Percentiles rank a stretch among this genome's conserved stretches.
Evolutionary conservation across 345 rosid genomes (phyloP).

Genomic region (Syzygium aqueum): DNA sequence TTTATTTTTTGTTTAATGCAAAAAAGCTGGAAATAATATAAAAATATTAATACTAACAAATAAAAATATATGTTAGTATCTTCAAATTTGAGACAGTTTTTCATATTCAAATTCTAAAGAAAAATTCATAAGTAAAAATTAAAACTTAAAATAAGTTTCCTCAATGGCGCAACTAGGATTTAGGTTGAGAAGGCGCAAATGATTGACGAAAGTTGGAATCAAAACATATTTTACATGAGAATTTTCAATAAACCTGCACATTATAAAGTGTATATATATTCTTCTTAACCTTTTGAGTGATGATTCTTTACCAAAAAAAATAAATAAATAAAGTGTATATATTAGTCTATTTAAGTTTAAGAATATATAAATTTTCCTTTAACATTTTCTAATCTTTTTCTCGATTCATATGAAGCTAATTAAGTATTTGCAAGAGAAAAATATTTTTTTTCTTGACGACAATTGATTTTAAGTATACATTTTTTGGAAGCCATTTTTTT

Average conservation of each 20-base stretch:
- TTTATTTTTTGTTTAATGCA: neutral
- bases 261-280: neutral
- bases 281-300: too few species aligned
- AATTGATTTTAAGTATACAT: neutral
- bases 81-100: too few species aligned
- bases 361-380: neutral
- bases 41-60: too few species aligned
- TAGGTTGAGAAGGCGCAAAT: neutral
- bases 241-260: neutral
- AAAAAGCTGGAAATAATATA: neutral
- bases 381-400: neutral
- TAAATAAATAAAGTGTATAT: neutral
- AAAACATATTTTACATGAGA: neutral
- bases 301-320: too few species aligned
- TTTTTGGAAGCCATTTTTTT: neutral
- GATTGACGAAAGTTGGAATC: neutral
- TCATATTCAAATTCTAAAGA: neutral
- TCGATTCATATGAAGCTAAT: neutral
- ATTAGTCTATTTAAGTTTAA: neutral
- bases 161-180: neutral
- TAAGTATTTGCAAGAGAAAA: neutral
- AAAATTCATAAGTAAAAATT: neutral
- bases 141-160: too few species aligned
- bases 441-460: neutral
- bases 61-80: neutral